Evolutionary conservation across 2,329 filamentous ascomycete species (phyloP), one percentile per base, ranked within the genome.

Genomic region (Helicocarpus griseus): DNA sequence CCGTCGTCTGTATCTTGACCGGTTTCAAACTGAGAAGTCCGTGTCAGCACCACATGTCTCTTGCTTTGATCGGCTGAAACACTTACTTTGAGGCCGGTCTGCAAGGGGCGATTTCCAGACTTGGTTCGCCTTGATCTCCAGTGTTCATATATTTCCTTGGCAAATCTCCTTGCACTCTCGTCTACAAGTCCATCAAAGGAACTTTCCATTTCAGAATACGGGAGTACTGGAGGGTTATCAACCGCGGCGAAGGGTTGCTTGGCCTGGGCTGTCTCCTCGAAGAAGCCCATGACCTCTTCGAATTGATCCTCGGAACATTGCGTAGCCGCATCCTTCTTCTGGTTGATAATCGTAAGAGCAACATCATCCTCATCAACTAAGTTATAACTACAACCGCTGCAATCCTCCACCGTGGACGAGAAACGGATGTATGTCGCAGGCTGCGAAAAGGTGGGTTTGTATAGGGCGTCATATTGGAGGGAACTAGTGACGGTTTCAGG

Each of bases 381-480:
- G 72, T 95, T 89, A 82, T 98, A 98, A 61, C 85, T 81, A 66
- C 85, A 87, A 62, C 87, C 87, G 64, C 89, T 85, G 62, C 86
- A 95, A 71, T 98, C 93, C 72, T 98, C 93, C 55, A 98, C 91
- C 2, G 93, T 98, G 59, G 95, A 91, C 57, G 93, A 97, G 73
- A 95, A 97, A 58, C 91, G 89, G 67, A 98, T 95, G 71, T 97
- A 97, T 55, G 90, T 93, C 55, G 85, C 83, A 49, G 93, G 89
- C 69, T 94, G 86, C 63, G 83, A 80, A 71, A 91, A 96, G 53
- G 77, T 75, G 58, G 80, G 82, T 47, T 85, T 81, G 67, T 97
- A 97, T 61, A 96, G 80, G 63, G 85, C 81, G 70, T 94, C 88
- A 83, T 96, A 98, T 70, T 88, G 81, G 70, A 91, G 75, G 58